phyloP scores from a whole-genome alignment of 2,329 filamentous ascomycete species.

The Penicillium freii region DNA sequence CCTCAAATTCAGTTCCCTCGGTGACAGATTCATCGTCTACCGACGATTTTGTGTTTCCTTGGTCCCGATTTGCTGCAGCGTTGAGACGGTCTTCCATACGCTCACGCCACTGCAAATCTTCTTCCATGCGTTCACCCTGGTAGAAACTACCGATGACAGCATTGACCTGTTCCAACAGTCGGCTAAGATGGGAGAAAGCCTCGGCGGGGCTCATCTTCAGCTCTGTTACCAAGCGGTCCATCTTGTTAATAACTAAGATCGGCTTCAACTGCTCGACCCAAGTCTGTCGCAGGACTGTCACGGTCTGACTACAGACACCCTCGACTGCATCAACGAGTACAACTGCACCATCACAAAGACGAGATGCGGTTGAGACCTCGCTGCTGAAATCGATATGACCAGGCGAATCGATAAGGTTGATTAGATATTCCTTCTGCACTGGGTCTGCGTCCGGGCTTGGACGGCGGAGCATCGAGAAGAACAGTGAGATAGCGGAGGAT shows the following conservation, averaged over 20 bases:
- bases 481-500: slow-evolving; percentile 94
- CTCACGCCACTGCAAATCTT: slow-evolving; percentile 94
- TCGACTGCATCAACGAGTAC: slow-evolving; percentile 96
- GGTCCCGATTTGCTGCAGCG: slow-evolving; percentile 64
- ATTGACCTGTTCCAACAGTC: slow-evolving; percentile 92
- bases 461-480: slow-evolving; percentile 85
- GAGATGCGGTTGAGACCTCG: slow-evolving; percentile 92
- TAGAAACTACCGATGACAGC: slow-evolving; percentile 97
- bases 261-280: slow-evolving; percentile 97
- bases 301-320: slow-evolving; percentile 96
- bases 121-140: slow-evolving; percentile 97
- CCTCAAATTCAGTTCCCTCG: slow-evolving; percentile 67
- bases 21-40: slow-evolving; percentile 48
- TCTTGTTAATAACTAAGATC: slow-evolving; percentile 95
- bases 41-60: slow-evolving; percentile 42
- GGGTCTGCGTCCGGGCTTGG: slow-evolving; percentile 65
- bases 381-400: slow-evolving; percentile 99
- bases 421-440: slow-evolving; percentile 81
- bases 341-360: slow-evolving; percentile 89
- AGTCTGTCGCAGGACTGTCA: slow-evolving; percentile 89
- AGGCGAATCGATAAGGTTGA: slow-evolving; percentile 96
- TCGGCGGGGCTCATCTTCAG: slow-evolving; percentile 88
- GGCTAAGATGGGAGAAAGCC: slow-evolving; percentile 84
- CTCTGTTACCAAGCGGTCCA: slow-evolving; percentile 91
- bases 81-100: slow-evolving; percentile 82